Base-by-base conservation (phyloP, 352 stramenopile genomes). In the Globisporangium abappressorium region DNA sequence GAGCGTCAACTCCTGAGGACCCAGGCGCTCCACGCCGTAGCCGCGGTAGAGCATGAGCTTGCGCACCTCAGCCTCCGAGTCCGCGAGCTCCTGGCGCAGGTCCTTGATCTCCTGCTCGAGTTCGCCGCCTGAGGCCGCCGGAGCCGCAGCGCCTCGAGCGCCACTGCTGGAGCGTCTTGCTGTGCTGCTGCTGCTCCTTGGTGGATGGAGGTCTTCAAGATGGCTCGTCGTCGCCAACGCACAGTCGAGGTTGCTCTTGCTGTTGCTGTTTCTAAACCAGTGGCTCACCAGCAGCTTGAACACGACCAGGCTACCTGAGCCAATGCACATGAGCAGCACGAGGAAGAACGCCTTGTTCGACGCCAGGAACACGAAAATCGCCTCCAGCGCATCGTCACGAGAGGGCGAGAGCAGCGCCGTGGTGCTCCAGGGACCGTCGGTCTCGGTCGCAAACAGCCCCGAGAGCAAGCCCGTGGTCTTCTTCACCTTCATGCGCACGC, bases 1-100 rank as follows among this genome's bases (percentile, higher is more conserved):
- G 47, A 76, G 65, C 14, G 81, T 73, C 22, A 94, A 71, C 61
- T 91, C 78, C 7, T 78, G 70, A 0, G 65, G 54, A 8, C 69
- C 53, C 38, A 94, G 73, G 9, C 65, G 62, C 43, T 94, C 84
- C 49, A 94, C 78, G n/a, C 83, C 83, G 70, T 91, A 94, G 47
- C 84, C 86, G 24, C 85, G 85, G 56, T 86, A 82, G 28, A 92
- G 61, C 86, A 94, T 94, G 2, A 94, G 74, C 22, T 78, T 76
- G 15, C 77, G 84, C 38, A 93, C 85, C 64, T 94, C 86, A 8
- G 78, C 72, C 60, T 94, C 86, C 57, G 81, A 90, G 67, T 94
- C 86, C n/a, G 77, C 77, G 38, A 94, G 69, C 33, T 94, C 86
- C 60, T 92, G 84, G 11, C 83, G 81, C 53, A 94, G 72, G 56